Evolutionary conservation across 805 yeast species (phyloP), one percentile per base, ranked within the genome.

Genomic region (Saccharomyces jurei): DNA sequence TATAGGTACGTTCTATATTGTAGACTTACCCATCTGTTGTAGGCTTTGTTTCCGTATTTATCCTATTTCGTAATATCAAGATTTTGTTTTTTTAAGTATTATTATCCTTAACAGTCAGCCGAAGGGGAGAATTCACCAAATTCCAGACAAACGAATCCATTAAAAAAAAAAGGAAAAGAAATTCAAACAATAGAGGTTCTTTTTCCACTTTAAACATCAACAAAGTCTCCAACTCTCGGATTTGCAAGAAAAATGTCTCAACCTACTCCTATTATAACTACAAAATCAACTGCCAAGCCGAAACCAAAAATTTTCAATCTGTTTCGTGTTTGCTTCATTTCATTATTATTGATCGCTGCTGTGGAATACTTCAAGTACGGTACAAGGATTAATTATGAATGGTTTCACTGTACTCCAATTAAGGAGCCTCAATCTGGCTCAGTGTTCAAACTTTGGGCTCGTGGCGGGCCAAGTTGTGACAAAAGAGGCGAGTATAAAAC

Each of bases 401-500:
- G 76, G 77, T 72, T 75, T 60, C 79, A 75, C 53, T 75, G 79
- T 56, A 74, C 77, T 11, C 71, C 76, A 13, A 53, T 60, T 6
- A 58, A 63, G 9, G 64, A 66, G 26, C 52, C 58, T 14, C 55
- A 63, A 26, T 61, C 60, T 14, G 56, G 66, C 4, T 67, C 71
- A 1, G 65, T 71, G 10, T 56, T 63, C 10, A 67, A 67, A 48
- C 56, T 72, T 30, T 71, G 64, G 54, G 71, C 77, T 6, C 61
- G 65, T 22, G 79, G 79, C 47, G 78, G 79, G 1, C 73, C 76
- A 41, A 67, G 74, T 48, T 75, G 79, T 63, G 79, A 75, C 54
- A 72, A 70, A 50, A 70, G 79, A 59, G 79, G 77, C 10, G 75
- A 74, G 52, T 60, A 68, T 31, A 74, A 74, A 55, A 65, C 74